Base-by-base conservation (phyloP, 176 grass and related monocot species). In the Neostapfia colusana region DNA sequence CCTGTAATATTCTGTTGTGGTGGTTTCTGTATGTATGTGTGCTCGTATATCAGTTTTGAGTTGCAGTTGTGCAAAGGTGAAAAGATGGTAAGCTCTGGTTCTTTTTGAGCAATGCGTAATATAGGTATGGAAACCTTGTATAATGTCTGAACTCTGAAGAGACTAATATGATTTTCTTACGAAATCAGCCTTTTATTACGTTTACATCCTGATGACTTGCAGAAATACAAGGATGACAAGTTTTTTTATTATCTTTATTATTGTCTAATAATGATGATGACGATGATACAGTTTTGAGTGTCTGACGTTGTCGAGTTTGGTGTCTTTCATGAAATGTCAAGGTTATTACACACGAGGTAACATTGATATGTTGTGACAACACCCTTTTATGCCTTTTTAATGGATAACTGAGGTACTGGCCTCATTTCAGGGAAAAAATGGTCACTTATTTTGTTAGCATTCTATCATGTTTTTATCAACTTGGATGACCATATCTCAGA, bases 41-140 rank as follows among this genome's bases (percentile, higher is more conserved):
- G 63, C 26, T 20, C 46, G 8, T 57, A 23, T 75, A 76, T 76
- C 68, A 42, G 55, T 87, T 82, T 79, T 84, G 36, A 31, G 31
- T 44, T 38, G 54, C 23, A 26, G 64, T 3, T 51, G 44, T 76
- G 38, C 21, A 24, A 57, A 64, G 31, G 51, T 48, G 18, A 24
- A 44, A 50, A 24, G 4, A 67, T 72, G 59, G 27, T 0, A 62
- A 5, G 4, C 60, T 72, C 49, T 67, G 12, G 60, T 67, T 67
- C 20, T 46, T 53, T 39, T 72, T 9, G 18, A 69, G 41, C 31
- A 21, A n/a, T 62, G 17, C 4, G 14, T 17, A 21, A 53, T 65
- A 21, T 72, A 77, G 39, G 28, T 71, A 39, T 74, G 63, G 15
- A 43, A 64, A 28, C 7, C 24, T 8, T 71, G 17, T 65, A 65